phyloP scores from a whole-genome alignment of 805 yeast species.

The Blastobotrys mokoenaii region DNA sequence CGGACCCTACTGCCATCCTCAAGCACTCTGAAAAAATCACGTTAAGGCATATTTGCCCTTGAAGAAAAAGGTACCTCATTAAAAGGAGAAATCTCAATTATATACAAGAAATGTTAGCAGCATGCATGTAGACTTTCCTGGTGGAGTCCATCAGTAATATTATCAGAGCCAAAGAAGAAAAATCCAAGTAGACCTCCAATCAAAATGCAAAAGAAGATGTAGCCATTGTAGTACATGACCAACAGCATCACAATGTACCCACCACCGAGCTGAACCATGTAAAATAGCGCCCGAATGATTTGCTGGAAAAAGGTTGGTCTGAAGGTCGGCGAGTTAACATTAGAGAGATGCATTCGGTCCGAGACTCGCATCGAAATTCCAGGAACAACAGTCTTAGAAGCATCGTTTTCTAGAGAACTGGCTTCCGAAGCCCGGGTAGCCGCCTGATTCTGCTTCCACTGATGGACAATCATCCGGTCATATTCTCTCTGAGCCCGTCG shows the following conservation, averaged over 20 bases:
- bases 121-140: no score
- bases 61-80: no score
- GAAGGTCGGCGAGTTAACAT: slow-evolving; percentile 1
- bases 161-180: slow-evolving; percentile 43
- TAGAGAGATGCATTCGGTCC: not conserved
- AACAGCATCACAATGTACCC: slow-evolving; percentile 61
- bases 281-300: slow-evolving; percentile 39
- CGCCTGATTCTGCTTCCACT: slow-evolving; percentile 11
- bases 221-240: slow-evolving; percentile 71
- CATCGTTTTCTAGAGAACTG: not conserved
- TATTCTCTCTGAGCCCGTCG: slow-evolving; percentile 45
- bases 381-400: not conserved
- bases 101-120: no score
- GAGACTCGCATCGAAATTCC: not conserved
- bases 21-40: no score
- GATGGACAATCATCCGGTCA: slow-evolving; percentile 23
- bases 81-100: no score
- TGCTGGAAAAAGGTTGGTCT: slow-evolving; percentile 45
- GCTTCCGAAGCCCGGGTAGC: not conserved
- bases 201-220: slow-evolving; percentile 53
- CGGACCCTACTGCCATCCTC: no score
- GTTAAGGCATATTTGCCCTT: no score
- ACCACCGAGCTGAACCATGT: slow-evolving; percentile 53
- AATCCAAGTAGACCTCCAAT: slow-evolving; percentile 55
- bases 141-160: slow-evolving; percentile 21